Percentiles rank a stretch among this genome's conserved stretches.
phyloP scores from a whole-genome alignment of 495 filamentous ascomycete genomes.

The Annulohypoxylon moriforme region DNA sequence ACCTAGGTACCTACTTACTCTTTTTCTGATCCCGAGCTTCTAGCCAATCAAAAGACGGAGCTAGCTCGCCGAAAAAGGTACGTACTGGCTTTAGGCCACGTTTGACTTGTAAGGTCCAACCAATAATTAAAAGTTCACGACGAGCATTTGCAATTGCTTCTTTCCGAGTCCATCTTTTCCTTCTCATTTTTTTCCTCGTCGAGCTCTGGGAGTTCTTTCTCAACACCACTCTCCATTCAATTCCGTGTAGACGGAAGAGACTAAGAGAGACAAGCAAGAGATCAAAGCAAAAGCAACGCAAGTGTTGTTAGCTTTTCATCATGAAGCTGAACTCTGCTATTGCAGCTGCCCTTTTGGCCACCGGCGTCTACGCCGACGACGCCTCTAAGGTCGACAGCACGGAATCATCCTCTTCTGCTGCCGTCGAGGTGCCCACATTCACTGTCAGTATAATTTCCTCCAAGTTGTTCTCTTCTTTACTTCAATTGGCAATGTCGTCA shows the following conservation, averaged over 20 bases:
- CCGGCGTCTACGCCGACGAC: conserved; percentile 78
- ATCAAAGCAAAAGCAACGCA: conserved; percentile 10
- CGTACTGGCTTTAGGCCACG: conserved; percentile 47
- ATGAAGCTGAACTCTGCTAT: conserved; percentile 85
- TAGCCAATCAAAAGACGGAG: conserved; percentile 41
- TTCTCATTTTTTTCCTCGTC: conserved; percentile 51
- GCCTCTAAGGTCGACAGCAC: conserved; percentile 65
- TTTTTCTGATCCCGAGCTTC: conserved; percentile 15
- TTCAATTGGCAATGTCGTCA: conserved; percentile 15
- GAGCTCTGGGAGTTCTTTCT: conserved; percentile 58
- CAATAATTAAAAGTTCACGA: conserved; percentile 47
- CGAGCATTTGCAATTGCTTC: conserved; percentile 35
- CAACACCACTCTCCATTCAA: conserved; percentile 31
- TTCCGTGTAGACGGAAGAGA: conserved; percentile 40
- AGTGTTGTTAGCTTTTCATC: conserved; percentile 45
- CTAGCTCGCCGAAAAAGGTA: conserved; percentile 34
- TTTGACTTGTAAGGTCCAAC: conserved; percentile 41
- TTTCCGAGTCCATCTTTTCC: conserved; percentile 43
- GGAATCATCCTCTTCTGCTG: conserved; percentile 67
- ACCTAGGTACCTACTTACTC: conserved; percentile 17
- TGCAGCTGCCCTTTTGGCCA: conserved; percentile 74
- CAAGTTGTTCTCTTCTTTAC: neutral
- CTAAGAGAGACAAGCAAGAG: conserved; percentile 20
- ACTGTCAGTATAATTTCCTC: conserved; percentile 73
- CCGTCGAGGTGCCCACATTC: conserved; percentile 79